These are phyloP conservation scores for Linnemannia hyalina DNA, from an alignment of 192 early-diverging fungal genomes.

Conservation along the genomic window DNA sequence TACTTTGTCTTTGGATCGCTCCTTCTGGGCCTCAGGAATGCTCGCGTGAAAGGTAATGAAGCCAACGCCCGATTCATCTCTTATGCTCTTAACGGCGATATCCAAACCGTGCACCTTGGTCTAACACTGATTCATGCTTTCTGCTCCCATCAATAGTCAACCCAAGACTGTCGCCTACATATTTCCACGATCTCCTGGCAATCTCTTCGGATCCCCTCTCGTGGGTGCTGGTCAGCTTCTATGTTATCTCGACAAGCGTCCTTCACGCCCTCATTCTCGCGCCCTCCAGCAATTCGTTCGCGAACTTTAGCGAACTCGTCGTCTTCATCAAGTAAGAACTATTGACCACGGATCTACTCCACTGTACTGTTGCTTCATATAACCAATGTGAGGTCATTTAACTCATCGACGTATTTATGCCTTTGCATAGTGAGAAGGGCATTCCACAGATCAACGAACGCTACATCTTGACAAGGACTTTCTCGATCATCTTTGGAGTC, in stretches of 20 bases:
- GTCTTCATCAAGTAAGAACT: slow-evolving; percentile 38
- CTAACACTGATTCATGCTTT: not conserved
- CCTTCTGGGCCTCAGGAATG: slow-evolving; percentile 40
- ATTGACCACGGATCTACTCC: not conserved
- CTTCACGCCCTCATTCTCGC: slow-evolving; percentile 29
- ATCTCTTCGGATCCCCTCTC: slow-evolving; percentile 28
- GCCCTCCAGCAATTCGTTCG: not conserved
- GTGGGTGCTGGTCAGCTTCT: slow-evolving; percentile 34
- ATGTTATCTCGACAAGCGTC: slow-evolving; percentile 15
- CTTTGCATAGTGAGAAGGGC: slow-evolving; percentile 32
- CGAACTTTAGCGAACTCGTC: slow-evolving; percentile 34
- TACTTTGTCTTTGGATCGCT: slow-evolving; percentile 31
- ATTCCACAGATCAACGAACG: slow-evolving; percentile 47
- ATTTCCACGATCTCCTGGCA: slow-evolving; percentile 29
- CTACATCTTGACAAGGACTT: slow-evolving; percentile 35
- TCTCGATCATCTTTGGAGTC: slow-evolving; percentile 23
- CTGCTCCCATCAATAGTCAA: slow-evolving; percentile 16
- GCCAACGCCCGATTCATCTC: not conserved
- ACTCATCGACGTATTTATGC: not conserved
- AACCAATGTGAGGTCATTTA: not conserved
- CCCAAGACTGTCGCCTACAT: slow-evolving; percentile 42
- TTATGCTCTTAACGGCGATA: not conserved
- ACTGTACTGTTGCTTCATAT: not conserved
- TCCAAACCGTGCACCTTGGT: not conserved
- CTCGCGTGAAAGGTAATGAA: slow-evolving; percentile 39